phyloP scores from a whole-genome alignment of 2,329 filamentous ascomycete species.

The Hymenoscyphus fraxineus region DNA sequence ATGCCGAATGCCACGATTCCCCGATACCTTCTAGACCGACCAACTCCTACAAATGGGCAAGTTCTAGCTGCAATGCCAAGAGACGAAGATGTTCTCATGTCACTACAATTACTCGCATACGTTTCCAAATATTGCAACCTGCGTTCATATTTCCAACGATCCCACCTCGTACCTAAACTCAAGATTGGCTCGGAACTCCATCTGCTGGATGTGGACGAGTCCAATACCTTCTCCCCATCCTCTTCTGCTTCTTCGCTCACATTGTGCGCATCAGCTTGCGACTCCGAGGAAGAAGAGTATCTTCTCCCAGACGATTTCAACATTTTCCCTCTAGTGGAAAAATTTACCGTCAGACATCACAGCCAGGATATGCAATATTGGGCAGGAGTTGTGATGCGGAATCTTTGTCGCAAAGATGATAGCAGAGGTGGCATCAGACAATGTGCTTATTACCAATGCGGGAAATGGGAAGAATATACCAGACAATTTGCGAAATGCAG shows the following conservation, averaged over 20 bases:
- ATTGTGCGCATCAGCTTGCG: constrained; percentile 35
- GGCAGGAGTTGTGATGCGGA: constrained; percentile 98
- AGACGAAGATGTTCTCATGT: constrained; percentile 98
- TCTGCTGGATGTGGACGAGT: constrained; percentile 69
- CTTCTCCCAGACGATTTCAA: constrained; percentile 92
- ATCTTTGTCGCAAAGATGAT: constrained; percentile 96
- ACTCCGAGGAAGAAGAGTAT: constrained; percentile 69
- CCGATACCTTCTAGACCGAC: constrained; percentile 71
- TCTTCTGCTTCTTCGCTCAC: constrained; percentile 32
- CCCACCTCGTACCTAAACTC: constrained; percentile 86
- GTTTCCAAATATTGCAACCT: constrained; percentile 98
- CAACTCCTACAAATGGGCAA: constrained; percentile 62
- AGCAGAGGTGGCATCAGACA: constrained; percentile 90
- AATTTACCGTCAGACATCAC: constrained; percentile 94
- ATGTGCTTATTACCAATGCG: constrained; percentile 96
- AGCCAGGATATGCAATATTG: constrained; percentile 99
- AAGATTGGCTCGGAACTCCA: constrained; percentile 85
- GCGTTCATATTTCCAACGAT: constrained; percentile 90
- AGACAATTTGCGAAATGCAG: constrained; percentile 98
- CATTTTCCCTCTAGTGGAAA: constrained; percentile 96
- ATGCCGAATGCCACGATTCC: constrained; percentile 70
- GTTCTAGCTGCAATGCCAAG: constrained; percentile 89
- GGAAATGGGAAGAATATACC: constrained; percentile 96
- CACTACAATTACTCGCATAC: constrained; percentile 90
- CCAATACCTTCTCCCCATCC: constrained; percentile 34